Evolutionary conservation across 1,284 basidiomycete species (phyloP), one percentile per base, ranked within the genome.

Genomic region (Apiotrichum veenhuisii): DNA sequence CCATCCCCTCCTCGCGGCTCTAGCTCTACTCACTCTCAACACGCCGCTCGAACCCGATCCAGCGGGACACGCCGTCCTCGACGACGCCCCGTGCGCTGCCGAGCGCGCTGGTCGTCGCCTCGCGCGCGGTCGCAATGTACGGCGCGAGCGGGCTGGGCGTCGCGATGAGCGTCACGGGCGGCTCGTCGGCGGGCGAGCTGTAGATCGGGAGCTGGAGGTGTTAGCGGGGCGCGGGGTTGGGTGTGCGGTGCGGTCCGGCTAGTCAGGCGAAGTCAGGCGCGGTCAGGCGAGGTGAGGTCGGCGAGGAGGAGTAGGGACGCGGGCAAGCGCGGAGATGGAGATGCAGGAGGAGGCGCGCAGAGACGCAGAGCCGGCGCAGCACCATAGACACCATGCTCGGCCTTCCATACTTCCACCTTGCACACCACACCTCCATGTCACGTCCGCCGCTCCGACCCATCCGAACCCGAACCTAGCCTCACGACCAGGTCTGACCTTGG

Each of bases 41-140:
- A 18, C 82, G 81, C 63, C 87, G 82, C 71, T 94, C 91, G 45
- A 91, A 80, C 23, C 82, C 83, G 67, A 95, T 88, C 90, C 90
- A 93, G 61, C 79, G 81, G 23, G 84, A 83, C 12, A 93, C 83
- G 43, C 85, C 82, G 2, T 80, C 81, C 65, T 90, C 87, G 38
- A 91, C 84, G 49, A 83, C 81, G 1, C 80, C 78, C 60, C 85
- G 83, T 17, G 83, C 83, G 23, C 85, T 80, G 9, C 74, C 68
- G 66, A 86, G 83, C 7, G 81, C 80, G 2, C 80, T 75, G 25
- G 81, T 83, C 2, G 83, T 79, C 25, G 82, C 77, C 61, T 82
- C 80, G 55, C 91, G 82, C 8, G 80, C 84, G 36, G 80, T 78
- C 27, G 87, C 85, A 63, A 94, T 89, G 57, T 84, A 83, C 40